Evolutionary conservation across 1,284 basidiomycete species (phyloP), one percentile per base, ranked within the genome.

Genomic region (Moesziomyces globuligerus): DNA sequence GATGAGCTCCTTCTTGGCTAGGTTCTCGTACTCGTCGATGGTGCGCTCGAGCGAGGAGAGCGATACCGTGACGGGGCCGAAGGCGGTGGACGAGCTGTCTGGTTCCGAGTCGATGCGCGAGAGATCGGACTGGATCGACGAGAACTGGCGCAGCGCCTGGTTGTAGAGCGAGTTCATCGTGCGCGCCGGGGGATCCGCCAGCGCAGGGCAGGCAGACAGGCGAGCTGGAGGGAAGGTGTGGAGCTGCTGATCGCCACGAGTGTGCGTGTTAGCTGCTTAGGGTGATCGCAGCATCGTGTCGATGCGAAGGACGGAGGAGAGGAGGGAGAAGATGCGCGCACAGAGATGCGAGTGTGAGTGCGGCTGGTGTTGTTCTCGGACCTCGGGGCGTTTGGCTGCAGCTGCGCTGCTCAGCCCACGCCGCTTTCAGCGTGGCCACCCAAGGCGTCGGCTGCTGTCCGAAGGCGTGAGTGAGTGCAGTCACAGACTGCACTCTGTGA

Each of bases 141-240:
- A 74, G 34, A 75, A 73, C 51, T 82, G 79, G 28, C 80, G 73
- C 47, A 78, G 50, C 1, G 79, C 79, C 55, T 80, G 69, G 45
- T 81, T 82, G 72, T 80, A 81, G 24, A 81, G 69, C 32, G 79
- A 79, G 62, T 80, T 80, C 78, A 80, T 80, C 23, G 36, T 53
- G 45, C n/a, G n/a, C n/a, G n/a, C n/a, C n/a, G n/a, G n/a, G n/a
- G n/a, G n/a, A n/a, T n/a, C n/a, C n/a, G n/a, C n/a, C n/a, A n/a
- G n/a, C n/a, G n/a, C n/a, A n/a, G n/a, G n/a, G n/a, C n/a, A n/a
- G n/a, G n/a, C n/a, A n/a, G n/a, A n/a, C n/a, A n/a, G n/a, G n/a
- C n/a, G n/a, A n/a, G n/a, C n/a, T n/a, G n/a, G n/a, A n/a, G n/a
- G n/a, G n/a, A n/a, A n/a, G n/a, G n/a, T n/a, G n/a, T n/a, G n/a